These are phyloP conservation scores for Euphorbia celastroides DNA, from an alignment of 441 rosid species.

Conservation along the genomic window DNA sequence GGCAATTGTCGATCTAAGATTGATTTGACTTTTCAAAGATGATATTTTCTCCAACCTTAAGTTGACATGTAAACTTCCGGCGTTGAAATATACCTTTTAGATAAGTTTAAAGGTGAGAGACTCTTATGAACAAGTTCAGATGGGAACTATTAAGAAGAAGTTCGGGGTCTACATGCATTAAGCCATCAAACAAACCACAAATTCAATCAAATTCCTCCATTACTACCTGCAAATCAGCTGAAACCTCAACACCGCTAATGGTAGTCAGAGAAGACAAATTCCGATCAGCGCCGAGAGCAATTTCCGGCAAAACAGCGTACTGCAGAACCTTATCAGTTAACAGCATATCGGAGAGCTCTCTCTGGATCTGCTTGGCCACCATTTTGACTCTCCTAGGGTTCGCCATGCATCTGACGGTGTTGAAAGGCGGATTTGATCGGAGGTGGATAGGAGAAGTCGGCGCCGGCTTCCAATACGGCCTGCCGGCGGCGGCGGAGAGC, in stretches of 20 bases:
- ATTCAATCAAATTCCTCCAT: background rate
- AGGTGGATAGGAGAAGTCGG: constrained; percentile 24
- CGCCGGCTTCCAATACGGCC: background rate
- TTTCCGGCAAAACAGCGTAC: constrained; percentile 70
- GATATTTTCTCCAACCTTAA: too few species aligned
- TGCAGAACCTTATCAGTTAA: constrained; percentile 70
- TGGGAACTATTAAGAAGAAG: too few species aligned
- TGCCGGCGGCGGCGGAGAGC: constrained; percentile 18
- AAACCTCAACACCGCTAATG: constrained; percentile 74
- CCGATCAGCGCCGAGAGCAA: constrained; percentile 80
- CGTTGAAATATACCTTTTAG: too few species aligned
- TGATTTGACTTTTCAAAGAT: too few species aligned
- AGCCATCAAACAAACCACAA: background rate
- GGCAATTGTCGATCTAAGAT: too few species aligned
- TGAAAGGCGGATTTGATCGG: constrained; percentile 18
- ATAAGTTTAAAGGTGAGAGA: too few species aligned
- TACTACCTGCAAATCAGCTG: constrained; percentile 75
- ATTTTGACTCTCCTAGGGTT: constrained; percentile 81
- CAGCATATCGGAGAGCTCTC: constrained; percentile 88
- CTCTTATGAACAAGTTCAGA: too few species aligned
- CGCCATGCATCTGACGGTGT: constrained; percentile 67
- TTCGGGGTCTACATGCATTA: too few species aligned
- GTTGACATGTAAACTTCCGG: too few species aligned
- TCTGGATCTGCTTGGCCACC: constrained; percentile 81
- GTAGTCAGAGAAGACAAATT: constrained; percentile 85